Evolutionary conservation across 805 yeast genomes (phyloP), one percentile per base, ranked within the genome.

Genomic region (Yarrowia yakushimensis): DNA sequence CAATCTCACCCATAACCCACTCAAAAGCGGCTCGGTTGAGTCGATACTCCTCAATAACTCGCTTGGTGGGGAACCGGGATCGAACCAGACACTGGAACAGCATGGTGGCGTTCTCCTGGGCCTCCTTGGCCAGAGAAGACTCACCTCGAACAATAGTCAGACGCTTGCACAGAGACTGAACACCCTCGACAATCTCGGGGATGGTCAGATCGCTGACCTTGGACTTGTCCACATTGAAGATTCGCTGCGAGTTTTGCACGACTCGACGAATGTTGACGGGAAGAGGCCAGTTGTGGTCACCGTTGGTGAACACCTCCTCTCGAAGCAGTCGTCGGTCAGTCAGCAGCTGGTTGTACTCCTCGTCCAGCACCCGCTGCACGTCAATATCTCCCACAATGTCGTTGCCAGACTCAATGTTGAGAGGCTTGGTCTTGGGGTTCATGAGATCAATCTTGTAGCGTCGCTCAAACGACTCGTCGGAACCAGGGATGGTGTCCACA

Each of bases 191-290:
- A 69, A 94, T 82, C 67, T 94, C 97, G 36, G 84, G 84, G 64
- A 96, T 83, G 12, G 92, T 86, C 74, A 94, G 80, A 74, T 94
- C 97, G 66, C 96, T 87, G 3, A 97, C 96, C 73, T 86, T 89
- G 37, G 88, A 82, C 70, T 90, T 88, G 67, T 96, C 98, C 68
- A 90, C 85, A 70, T 88, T 94, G 86, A 94, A 94, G 65, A 94
- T 91, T 74, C 93, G 97, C 77, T 93, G 98, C 12, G 99, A 93
- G 72, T 94, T 96, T 76, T 94, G 98, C 66, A 94, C 81, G 66
- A 96, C 87, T 81, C 99, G 96, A 73, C 97, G 88, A 69, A 94
- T 84, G 72, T 96, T 94, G 25, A 94, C 98, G 30, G 99, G 99
- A 68, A 96, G 80, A 63, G 98, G 98, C 97, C 98, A 93, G 74